phyloP scores from a whole-genome alignment of 2,329 filamentous ascomycete species.

The Nigrospora sphaerica region DNA sequence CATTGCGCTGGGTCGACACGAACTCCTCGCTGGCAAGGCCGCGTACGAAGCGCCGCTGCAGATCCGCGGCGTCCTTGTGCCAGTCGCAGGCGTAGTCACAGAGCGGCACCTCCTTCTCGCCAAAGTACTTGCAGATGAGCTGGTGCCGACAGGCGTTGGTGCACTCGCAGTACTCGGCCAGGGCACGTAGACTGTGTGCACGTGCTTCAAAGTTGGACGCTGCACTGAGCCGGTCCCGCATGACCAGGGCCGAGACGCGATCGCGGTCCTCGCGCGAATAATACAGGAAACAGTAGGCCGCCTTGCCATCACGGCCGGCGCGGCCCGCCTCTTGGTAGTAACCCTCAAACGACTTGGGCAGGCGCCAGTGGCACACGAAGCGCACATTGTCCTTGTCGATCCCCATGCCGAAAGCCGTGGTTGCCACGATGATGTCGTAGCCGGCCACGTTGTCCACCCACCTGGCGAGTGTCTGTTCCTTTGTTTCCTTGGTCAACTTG shows the following conservation, averaged over 20 bases:
- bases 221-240: constrained; percentile 37
- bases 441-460: constrained; percentile 69
- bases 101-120: constrained; percentile 48
- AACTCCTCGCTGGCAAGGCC: constrained; percentile 55
- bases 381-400: constrained; percentile 94
- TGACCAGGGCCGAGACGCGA: constrained; percentile 54
- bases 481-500: constrained; percentile 58
- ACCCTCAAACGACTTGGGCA: constrained; percentile 90
- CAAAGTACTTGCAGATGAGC: constrained; percentile 71
- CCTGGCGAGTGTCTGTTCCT: constrained; percentile 61
- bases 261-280: constrained; percentile 85
- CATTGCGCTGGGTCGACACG: constrained; percentile 55
- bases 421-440: constrained; percentile 90
- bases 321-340: constrained; percentile 95
- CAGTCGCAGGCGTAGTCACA: constrained; percentile 75
- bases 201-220: constrained; percentile 40
- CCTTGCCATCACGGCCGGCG: constrained; percentile 83
- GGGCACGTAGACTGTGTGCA: constrained; percentile 55
- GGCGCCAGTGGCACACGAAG: constrained; percentile 90
- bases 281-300: constrained; percentile 80
- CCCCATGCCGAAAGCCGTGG: constrained; percentile 95
- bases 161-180: constrained; percentile 78
- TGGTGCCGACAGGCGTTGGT: constrained; percentile 67
- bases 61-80: constrained; percentile 58
- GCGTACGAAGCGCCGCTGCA: constrained; percentile 49